Base-by-base conservation (phyloP, 2,329 filamentous ascomycete species). In the Aspergillus aculeatinus region DNA sequence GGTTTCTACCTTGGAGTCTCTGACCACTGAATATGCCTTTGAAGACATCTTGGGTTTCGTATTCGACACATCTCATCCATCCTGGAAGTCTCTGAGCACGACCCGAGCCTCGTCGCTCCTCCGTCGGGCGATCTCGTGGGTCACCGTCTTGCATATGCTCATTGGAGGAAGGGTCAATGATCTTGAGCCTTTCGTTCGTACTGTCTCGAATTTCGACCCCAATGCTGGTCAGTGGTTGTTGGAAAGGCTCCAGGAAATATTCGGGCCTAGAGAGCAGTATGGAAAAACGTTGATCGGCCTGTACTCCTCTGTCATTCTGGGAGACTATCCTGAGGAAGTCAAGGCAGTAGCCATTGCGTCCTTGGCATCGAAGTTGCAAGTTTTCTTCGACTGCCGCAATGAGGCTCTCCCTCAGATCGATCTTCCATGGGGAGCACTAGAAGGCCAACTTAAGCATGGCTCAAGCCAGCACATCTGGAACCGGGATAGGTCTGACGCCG, bases 161-260 rank as follows among this genome's bases (percentile, higher is more conserved):
- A 47, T 63, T 12, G 66, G 60, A 0, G 54, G 55, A 7, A 57
- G 67, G 39, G 61, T 64, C 51, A 52, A 63, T 1, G 60, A 64
- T 2, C 47, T 75, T 16, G 55, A 61, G 12, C 14, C 53, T 1
- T 69, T 75, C 23, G 64, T 72, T 47, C 60, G 61, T 12, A 62
- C 55, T 12, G 63, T 76, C 27, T 70, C 72, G 3, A 49, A 49
- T 2, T 69, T 70, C 12, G 75, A 77, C 57, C 63, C 69, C 9
- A 70, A 78, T 63, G 71, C 70, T 21, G 70, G 67, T 25, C 67
- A 68, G 48, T 78, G 74, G 74, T 55, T 78, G 7, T 55, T 76
- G 39, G 68, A 76, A 48, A 68, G 67, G 27, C 62, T 76, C 2
- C 67, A 74, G 11, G 63, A 67, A 4, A 59, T 60, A 16, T 63